A percentile compares a stretch with the other conserved stretches of the same genome.
Conservation (phyloP, 495 filamentous ascomycete genomes). For the Diplogelasinospora grovesii region DNA sequence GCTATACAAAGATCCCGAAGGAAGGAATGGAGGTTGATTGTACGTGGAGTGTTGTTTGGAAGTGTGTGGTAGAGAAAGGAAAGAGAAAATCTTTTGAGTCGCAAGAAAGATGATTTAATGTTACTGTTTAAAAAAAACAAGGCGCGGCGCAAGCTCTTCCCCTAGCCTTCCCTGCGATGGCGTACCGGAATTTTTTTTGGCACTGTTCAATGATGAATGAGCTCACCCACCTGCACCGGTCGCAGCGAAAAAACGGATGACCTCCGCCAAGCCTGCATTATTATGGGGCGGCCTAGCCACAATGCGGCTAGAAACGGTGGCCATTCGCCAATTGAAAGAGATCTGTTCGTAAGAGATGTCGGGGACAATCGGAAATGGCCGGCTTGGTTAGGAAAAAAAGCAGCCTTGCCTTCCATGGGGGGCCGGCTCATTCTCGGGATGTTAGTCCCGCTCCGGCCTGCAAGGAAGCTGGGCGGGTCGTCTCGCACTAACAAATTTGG, state of each 20-base stretch:
- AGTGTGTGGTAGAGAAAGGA: background rate
- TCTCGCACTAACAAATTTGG: no score
- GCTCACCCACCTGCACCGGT: constrained; percentile 1
- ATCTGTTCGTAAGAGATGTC: constrained; percentile 22
- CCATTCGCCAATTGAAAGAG: constrained; percentile 16
- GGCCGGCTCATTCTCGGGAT: no score
- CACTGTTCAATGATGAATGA: background rate
- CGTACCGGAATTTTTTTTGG: background rate
- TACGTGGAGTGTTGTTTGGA: background rate
- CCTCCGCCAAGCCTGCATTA: constrained; percentile 15
- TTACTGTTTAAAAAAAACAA: background rate
- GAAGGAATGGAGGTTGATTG: background rate
- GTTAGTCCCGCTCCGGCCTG: no score
- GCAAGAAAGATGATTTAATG: constrained; percentile 1
- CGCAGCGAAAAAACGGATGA: constrained; percentile 9
- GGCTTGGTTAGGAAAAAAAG: background rate
- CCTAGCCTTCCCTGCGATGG: no score
- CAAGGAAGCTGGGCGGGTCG: no score
- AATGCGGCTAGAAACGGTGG: constrained; percentile 17
- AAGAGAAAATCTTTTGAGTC: no score
- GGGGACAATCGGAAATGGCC: constrained; percentile 25
- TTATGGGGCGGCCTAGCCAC: constrained; percentile 16
- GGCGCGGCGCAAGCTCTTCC: no score
- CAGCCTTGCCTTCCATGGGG: no score
- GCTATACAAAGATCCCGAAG: background rate